Base-by-base conservation (phyloP, 208 protist genomes). In the Novymonas esmeraldas region DNA sequence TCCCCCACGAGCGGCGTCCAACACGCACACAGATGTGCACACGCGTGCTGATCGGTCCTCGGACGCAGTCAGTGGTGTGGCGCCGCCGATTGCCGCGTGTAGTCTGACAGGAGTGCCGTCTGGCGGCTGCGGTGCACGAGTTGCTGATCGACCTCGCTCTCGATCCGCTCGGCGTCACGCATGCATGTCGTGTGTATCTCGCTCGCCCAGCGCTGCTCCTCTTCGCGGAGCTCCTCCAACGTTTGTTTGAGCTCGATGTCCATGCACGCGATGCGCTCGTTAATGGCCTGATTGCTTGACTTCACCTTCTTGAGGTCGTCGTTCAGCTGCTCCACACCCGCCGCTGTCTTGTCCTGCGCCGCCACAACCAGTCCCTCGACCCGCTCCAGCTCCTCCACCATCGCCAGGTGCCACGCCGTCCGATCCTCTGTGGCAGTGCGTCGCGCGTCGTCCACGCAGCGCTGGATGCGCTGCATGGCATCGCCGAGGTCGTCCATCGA, bases 181-280 rank as follows among this genome's bases (percentile, higher is more conserved):
- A 72, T 79, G 46, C 69, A 81, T 31, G 55, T 68, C 1, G 50
- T 51, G 22, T 73, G 64, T 13, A 87, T 67, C 44, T 72, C 71
- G 13, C 54, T 76, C 16, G 62, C 58, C 57, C 68, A 65, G n/a
- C 50, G 60, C 49, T 42, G 60, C 58, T 91, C 91, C 44, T 65
- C 65, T 22, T 77, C 77, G 18, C 88, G 71, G 33, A 84, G 85
- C 49, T 88, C 79, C 58, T 91, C 86, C 49, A 94, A 56, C 13
- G 85, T 78, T 41, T 86, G 88, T 62, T 92, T 84, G 29, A 94
- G 63, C 44, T 79, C 75, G 48, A 94, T 79, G 33, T 90, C 84
- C 61, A 94, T 78, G 66, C 82, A 91, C 16, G 78, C 84, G n/a
- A 96, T 80, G 24, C 83, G 85, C 41, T 94, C 86, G 46, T 92